phyloP scores from a whole-genome alignment of 176 grass and related monocot genomes.

The Musa itinerans region DNA sequence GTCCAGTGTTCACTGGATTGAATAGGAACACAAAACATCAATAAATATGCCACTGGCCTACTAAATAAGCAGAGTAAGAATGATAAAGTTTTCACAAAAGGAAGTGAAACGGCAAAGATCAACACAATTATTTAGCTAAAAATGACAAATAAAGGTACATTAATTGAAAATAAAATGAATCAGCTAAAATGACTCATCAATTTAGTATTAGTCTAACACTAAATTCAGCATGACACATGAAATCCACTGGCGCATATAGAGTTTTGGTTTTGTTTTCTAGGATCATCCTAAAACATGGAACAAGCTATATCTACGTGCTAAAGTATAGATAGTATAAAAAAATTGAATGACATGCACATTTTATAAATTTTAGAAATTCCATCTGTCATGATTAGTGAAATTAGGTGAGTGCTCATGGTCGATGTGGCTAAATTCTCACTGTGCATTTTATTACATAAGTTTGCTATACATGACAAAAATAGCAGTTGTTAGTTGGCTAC shows the following conservation, averaged over 20 bases:
- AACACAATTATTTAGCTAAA: too few species aligned
- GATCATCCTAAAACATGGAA: background rate
- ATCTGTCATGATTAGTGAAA: background rate
- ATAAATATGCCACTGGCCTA: background rate
- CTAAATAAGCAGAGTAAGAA: background rate
- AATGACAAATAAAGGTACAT: too few species aligned
- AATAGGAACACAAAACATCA: background rate
- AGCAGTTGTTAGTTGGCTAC: background rate
- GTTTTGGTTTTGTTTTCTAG: background rate
- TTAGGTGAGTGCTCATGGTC: too few species aligned
- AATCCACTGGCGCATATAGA: background rate
- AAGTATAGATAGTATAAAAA: background rate
- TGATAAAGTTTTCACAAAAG: background rate
- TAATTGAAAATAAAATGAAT: too few species aligned
- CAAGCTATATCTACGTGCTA: background rate
- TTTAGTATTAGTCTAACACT: too few species aligned
- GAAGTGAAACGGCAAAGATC: too few species aligned
- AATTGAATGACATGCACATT: background rate
- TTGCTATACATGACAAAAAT: background rate
- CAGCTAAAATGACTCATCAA: too few species aligned
- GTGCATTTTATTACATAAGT: too few species aligned
- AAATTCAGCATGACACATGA: too few species aligned
- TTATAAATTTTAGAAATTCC: background rate
- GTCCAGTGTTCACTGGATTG: conserved; percentile 20
- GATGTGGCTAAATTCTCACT: too few species aligned